These are phyloP conservation scores for Ascochyta pisi DNA, from an alignment of 2,329 filamentous ascomycete species.

Conservation along the genomic window DNA sequence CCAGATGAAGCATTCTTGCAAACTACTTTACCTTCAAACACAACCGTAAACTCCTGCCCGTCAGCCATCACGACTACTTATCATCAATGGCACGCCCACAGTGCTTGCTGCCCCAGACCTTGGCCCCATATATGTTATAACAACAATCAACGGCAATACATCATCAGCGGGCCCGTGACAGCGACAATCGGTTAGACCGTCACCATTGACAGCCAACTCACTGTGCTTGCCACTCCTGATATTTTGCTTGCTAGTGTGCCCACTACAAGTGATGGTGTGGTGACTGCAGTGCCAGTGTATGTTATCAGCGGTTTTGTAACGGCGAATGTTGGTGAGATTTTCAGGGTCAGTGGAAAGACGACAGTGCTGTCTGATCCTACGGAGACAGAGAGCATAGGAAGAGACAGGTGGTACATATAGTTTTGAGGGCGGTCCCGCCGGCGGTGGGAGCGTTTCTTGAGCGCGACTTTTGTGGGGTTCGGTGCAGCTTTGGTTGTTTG, in stretches of 20 bases:
- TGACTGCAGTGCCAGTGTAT: slow-evolving; percentile 20
- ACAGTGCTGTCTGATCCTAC: slow-evolving; percentile 17
- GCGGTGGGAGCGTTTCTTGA: background rate
- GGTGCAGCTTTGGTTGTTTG: background rate
- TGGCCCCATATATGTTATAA: slow-evolving; percentile 16
- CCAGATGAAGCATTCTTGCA: too few relatives aligned
- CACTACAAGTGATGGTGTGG: slow-evolving; percentile 17
- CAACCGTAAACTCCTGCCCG: too few relatives aligned
- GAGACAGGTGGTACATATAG: background rate
- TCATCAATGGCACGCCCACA: background rate
- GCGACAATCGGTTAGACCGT: slow-evolving; percentile 21
- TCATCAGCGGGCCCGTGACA: slow-evolving; percentile 10
- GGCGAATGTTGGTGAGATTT: slow-evolving; percentile 21
- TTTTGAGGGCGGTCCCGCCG: background rate
- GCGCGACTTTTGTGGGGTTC: background rate
- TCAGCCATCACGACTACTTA: too few relatives aligned
- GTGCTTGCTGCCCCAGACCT: slow-evolving; percentile 15
- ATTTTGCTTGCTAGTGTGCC: slow-evolving; percentile 11
- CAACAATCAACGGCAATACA: slow-evolving; percentile 9
- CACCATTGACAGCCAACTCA: slow-evolving; percentile 10
- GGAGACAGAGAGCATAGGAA: background rate
- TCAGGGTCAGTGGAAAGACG: slow-evolving; percentile 16
- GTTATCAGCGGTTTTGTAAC: slow-evolving; percentile 17
- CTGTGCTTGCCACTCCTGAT: background rate
- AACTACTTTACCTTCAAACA: too few relatives aligned